phyloP scores from a whole-genome alignment of 495 filamentous ascomycete genomes.

The Daldinia caldariorum region DNA sequence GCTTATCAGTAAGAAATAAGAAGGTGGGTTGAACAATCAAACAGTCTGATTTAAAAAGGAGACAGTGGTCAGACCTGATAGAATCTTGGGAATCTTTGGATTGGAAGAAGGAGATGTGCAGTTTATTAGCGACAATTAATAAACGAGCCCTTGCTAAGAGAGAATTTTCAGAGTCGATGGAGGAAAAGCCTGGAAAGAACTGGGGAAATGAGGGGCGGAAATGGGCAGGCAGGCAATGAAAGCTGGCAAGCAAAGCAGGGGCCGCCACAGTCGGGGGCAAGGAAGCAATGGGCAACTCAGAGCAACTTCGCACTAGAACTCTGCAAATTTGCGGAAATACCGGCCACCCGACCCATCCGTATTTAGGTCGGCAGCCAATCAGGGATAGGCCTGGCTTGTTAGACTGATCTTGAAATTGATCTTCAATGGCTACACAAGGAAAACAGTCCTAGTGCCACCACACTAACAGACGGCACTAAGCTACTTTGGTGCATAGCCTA shows the following conservation, averaged over 20 bases:
- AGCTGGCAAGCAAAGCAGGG: constrained; percentile 28
- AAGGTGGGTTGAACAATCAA: constrained; percentile 27
- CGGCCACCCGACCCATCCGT: constrained; percentile 48
- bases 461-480: constrained; percentile 33
- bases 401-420: constrained; percentile 45
- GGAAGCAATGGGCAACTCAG: neutral
- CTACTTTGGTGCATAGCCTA: constrained; percentile 36
- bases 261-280: constrained; percentile 32
- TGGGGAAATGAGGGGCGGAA: constrained; percentile 38
- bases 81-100: constrained; percentile 14
- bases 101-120: constrained; percentile 29
- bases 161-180: constrained; percentile 23
- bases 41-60: constrained; percentile 13
- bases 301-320: neutral
- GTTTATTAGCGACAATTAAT: constrained; percentile 42
- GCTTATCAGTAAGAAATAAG: constrained; percentile 41
- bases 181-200: constrained; percentile 37
- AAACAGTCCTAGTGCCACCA: constrained; percentile 45
- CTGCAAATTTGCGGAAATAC: constrained; percentile 51
- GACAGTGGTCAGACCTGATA: constrained; percentile 29
- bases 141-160: constrained; percentile 30
- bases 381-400: constrained; percentile 10
- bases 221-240: constrained; percentile 9
- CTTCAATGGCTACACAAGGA: constrained; percentile 44
- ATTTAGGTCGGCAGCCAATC: constrained; percentile 36